phyloP scores from a whole-genome alignment of 257 asterid species.

The Jaltomata sinuosa region DNA sequence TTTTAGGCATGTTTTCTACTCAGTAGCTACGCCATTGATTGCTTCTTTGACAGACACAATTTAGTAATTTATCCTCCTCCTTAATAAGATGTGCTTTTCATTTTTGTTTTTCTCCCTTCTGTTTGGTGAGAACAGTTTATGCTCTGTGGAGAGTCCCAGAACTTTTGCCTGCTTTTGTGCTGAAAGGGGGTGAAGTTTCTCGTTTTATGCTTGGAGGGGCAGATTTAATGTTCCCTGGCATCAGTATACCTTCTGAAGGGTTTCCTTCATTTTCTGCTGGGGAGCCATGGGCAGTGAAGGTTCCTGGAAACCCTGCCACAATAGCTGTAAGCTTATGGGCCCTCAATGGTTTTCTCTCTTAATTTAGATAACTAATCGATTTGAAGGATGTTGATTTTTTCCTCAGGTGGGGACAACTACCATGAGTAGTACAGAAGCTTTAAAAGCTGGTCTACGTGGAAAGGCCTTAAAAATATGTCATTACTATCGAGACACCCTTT shows the following conservation, averaged over 20 bases:
- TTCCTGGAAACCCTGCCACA: slow-evolving; percentile 93
- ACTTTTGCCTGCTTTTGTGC: slow-evolving; percentile 76
- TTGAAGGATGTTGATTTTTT: not conserved
- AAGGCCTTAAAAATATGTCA: slow-evolving; percentile 80
- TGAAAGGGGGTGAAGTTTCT: slow-evolving; percentile 93
- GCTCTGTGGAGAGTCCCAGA: slow-evolving; percentile 93
- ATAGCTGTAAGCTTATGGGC: slow-evolving; percentile 63
- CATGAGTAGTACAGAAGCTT: slow-evolving; percentile 71
- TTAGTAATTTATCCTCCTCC: slow-evolving; percentile 1
- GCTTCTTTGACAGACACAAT: not conserved
- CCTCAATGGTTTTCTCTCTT: not conserved
- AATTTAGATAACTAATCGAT: not conserved
- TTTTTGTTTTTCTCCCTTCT: not conserved
- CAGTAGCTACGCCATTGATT: not conserved
- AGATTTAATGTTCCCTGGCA: slow-evolving; percentile 97
- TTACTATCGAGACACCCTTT: slow-evolving; percentile 72
- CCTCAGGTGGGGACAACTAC: slow-evolving; percentile 83
- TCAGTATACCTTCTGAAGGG: slow-evolving; percentile 63
- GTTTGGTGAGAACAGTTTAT: slow-evolving; percentile 44
- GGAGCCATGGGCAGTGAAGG: slow-evolving; percentile 84
- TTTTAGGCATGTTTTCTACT: not conserved
- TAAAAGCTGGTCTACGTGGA: slow-evolving; percentile 84
- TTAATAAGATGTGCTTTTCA: not conserved
- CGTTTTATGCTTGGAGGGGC: slow-evolving; percentile 89
- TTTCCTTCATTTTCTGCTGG: slow-evolving; percentile 75